Conservation (phyloP, 139 green algal genomes). For the Picochlorum sp. region DNA sequence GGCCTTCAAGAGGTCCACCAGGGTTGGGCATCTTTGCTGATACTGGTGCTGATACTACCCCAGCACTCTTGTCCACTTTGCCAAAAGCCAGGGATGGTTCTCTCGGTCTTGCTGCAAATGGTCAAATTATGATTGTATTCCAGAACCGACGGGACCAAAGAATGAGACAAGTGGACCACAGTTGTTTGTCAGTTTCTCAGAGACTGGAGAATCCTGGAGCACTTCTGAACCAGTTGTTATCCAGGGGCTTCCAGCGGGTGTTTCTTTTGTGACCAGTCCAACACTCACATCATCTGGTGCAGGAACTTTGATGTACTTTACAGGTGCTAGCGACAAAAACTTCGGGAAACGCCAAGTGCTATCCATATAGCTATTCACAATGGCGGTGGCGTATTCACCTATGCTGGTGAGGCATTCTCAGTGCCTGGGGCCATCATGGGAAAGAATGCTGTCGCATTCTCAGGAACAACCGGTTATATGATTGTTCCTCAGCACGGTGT, state of each 20-base stretch:
- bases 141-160: conserved; percentile 1
- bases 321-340: background rate
- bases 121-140: background rate
- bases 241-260: background rate
- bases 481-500: background rate
- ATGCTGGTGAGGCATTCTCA: conserved; percentile 1
- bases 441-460: background rate
- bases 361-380: background rate
- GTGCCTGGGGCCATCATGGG: background rate
- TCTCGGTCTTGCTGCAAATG: conserved; percentile 1
- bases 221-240: background rate
- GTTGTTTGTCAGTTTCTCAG: background rate
- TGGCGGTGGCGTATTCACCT: background rate
- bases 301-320: background rate
- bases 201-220: conserved; percentile 4
- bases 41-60: background rate
- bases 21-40: conserved; percentile 1
- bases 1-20: conserved; percentile 4
- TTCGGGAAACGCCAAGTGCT: conserved; percentile 4
- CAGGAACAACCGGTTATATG: background rate
- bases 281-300: background rate
- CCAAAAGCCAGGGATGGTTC: conserved; percentile 1
- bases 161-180: background rate
- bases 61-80: background rate
- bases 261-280: background rate